A percentile compares a stretch with the other conserved stretches of the same genome.
phyloP scores from a whole-genome alignment of 2,329 filamentous ascomycete genomes.

The Colletotrichum salicis region DNA sequence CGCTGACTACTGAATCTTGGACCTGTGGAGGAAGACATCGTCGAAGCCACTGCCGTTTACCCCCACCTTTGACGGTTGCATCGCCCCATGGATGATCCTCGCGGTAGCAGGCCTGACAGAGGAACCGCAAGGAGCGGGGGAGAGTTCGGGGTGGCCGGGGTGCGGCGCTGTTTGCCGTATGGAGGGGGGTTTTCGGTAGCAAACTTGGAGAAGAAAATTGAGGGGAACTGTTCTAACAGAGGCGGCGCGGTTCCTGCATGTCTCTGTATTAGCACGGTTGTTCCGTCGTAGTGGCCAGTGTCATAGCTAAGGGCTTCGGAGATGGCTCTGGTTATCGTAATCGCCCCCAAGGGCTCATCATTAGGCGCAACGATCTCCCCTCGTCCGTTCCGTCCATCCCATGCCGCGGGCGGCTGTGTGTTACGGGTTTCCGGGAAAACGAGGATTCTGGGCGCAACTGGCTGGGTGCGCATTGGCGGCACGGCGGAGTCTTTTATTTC shows the following conservation, averaged over 20 bases:
- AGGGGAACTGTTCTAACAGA: conserved; percentile 11
- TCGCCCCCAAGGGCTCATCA: conserved; percentile 1
- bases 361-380: conserved; percentile 14
- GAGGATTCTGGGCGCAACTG: background rate
- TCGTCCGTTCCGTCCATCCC: conserved; percentile 18
- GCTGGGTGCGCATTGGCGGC: conserved; percentile 20
- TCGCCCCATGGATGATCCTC: conserved; percentile 29
- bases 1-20: background rate
- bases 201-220: conserved; percentile 24
- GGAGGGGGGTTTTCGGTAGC: background rate
- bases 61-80: conserved; percentile 20
- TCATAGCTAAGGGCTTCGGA: conserved; percentile 21
- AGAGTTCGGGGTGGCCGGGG: conserved; percentile 29
- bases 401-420: conserved; percentile 7
- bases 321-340: conserved; percentile 22
- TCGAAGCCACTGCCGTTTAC: conserved; percentile 18
- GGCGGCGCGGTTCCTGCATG: conserved; percentile 31
- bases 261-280: conserved; percentile 8
- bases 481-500: conserved; percentile 2
- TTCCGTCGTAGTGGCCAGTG: background rate
- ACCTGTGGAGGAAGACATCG: conserved; percentile 20
- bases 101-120: conserved; percentile 21
- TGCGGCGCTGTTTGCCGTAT: conserved; percentile 19
- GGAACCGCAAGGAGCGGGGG: conserved; percentile 17
- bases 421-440: conserved; percentile 6